A percentile compares a stretch with the other conserved stretches of the same genome.
These are phyloP conservation scores for Penicillium paxilli DNA, from an alignment of 495 filamentous ascomycete genomes.

Conservation along the genomic window DNA sequence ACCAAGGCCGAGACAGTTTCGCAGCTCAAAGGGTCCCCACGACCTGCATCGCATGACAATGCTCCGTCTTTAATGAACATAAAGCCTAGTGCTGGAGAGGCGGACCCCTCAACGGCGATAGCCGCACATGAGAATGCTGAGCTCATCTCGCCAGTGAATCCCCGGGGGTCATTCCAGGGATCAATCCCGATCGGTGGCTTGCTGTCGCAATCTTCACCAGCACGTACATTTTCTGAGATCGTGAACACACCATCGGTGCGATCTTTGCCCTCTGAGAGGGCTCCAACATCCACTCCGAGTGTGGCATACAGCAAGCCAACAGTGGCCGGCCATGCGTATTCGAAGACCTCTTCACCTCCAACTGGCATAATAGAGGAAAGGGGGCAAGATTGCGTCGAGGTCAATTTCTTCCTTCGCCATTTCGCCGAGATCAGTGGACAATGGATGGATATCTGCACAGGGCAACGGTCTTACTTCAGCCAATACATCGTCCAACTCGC, in stretches of 20 bases:
- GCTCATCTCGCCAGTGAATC: background rate
- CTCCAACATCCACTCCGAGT: background rate
- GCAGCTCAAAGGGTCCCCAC: background rate
- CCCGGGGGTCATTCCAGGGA: background rate
- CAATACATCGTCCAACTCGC: slow-evolving; percentile 11
- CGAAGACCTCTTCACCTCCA: background rate
- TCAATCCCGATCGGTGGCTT: background rate
- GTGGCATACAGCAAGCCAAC: background rate
- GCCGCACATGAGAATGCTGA: background rate
- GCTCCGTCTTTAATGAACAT: no score
- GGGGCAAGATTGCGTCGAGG: slow-evolving; percentile 15
- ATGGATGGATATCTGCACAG: slow-evolving; percentile 19
- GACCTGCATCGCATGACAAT: background rate
- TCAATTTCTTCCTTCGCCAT: slow-evolving; percentile 20
- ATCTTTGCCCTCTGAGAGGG: background rate
- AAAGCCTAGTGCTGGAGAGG: no score
- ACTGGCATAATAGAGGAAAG: slow-evolving; percentile 3
- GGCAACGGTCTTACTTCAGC: slow-evolving; percentile 16
- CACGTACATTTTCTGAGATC: background rate
- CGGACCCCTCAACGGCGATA: background rate
- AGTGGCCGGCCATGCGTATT: background rate
- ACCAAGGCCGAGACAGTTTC: background rate
- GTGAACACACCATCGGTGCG: background rate
- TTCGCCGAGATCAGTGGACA: slow-evolving; percentile 13
- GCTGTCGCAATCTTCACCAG: background rate